Conservation (phyloP, 257 asterid species). For the Solanum raphanifolium region DNA sequence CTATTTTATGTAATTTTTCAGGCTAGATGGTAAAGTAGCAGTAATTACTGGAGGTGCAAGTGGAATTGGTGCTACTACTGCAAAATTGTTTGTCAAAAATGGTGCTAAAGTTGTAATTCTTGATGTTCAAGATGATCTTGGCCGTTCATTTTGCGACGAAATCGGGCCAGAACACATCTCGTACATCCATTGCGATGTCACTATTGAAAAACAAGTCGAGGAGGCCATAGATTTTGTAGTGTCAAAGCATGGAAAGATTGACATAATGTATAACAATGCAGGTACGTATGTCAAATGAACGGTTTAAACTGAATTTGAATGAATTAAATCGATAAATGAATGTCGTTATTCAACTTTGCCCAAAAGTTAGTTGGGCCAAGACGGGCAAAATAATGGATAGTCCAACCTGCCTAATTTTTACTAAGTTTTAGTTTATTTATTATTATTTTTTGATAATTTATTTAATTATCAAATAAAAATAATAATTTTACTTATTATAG, state of each 20-base stretch:
- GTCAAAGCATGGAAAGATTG: constrained; percentile 27
- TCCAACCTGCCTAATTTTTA: neutral
- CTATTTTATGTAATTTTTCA: neutral
- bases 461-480: neutral
- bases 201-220: constrained; percentile 14
- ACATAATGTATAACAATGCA: constrained; percentile 33
- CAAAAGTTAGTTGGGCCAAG: neutral
- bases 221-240: constrained; percentile 18
- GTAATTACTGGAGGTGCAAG: constrained; percentile 32
- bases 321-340: neutral
- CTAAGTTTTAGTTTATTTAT: neutral
- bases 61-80: constrained; percentile 21
- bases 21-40: constrained; percentile 27
- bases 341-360: neutral
- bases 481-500: neutral
- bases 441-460: neutral
- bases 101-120: constrained; percentile 39
- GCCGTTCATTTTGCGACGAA: neutral
- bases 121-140: constrained; percentile 26
- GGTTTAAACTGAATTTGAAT: neutral
- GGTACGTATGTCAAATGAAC: neutral
- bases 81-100: constrained; percentile 10
- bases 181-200: constrained; percentile 32
- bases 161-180: constrained; percentile 7
- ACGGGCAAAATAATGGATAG: neutral